phyloP scores from a whole-genome alignment of 768 basidiomycete species.

The Auricularia sp. region DNA sequence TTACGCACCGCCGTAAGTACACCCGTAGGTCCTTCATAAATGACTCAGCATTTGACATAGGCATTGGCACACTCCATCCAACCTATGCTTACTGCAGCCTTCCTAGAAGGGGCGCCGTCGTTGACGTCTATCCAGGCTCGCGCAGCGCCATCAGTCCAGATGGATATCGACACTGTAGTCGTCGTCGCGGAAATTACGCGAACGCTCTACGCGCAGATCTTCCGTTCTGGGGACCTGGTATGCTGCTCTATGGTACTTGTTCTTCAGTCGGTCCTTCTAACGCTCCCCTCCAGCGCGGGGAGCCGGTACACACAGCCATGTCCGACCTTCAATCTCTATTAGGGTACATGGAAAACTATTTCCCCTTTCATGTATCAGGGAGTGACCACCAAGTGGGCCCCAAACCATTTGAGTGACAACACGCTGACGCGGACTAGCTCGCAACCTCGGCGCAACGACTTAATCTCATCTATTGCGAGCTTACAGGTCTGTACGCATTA shows the following conservation, averaged over 20 bases:
- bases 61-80: constrained; percentile 61
- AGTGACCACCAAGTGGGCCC: background rate
- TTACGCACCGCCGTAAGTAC: background rate
- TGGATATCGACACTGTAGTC: constrained; percentile 28
- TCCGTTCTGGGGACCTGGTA: constrained; percentile 26
- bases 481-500: constrained; percentile 54
- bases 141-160: constrained; percentile 47
- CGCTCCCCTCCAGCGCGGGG: constrained; percentile 5
- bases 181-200: constrained; percentile 47
- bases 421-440: constrained; percentile 28
- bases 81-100: constrained; percentile 67
- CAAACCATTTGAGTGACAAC: background rate
- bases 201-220: constrained; percentile 47
- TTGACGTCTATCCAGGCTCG: constrained; percentile 52
- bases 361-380: constrained; percentile 65
- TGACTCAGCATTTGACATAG: constrained; percentile 10
- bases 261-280: background rate
- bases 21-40: background rate
- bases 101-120: constrained; percentile 76
- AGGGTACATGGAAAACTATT: constrained; percentile 69
- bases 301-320: background rate
- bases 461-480: constrained; percentile 69
- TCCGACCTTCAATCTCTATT: constrained; percentile 50
- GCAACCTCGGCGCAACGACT: constrained; percentile 61
- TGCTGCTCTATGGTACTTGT: constrained; percentile 24